These are phyloP conservation scores for Puccinia triticina DNA, from an alignment of 1,284 basidiomycete genomes.

Conservation along the genomic window DNA sequence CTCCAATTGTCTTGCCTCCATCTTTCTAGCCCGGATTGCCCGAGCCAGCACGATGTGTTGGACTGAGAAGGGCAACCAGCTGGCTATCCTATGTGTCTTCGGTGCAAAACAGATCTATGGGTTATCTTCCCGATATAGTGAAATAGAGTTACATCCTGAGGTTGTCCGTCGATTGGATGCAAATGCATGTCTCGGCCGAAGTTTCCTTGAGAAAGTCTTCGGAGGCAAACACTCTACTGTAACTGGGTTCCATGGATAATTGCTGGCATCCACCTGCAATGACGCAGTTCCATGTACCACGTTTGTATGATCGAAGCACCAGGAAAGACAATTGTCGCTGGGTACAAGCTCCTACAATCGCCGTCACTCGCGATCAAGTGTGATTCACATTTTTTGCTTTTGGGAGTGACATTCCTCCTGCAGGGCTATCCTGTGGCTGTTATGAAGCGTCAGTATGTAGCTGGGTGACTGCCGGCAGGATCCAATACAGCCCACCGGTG, in stretches of 20 bases:
- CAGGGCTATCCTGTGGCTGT: too few relatives aligned
- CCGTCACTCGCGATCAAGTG: background rate
- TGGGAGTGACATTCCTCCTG: background rate
- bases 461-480: too few relatives aligned
- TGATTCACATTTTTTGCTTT: background rate
- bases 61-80: background rate
- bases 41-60: background rate
- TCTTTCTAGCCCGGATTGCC: background rate
- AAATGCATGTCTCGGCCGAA: background rate
- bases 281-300: background rate
- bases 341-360: background rate
- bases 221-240: background rate
- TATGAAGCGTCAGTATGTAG: background rate
- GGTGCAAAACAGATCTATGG: background rate
- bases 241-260: background rate
- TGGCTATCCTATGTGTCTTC: background rate
- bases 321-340: background rate
- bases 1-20: background rate
- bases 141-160: background rate
- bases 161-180: background rate
- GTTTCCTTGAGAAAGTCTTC: background rate
- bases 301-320: background rate
- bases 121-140: slow-evolving; percentile 1
- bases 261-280: background rate
- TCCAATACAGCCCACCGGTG: too few relatives aligned